A percentile compares a stretch with the other conserved stretches of the same genome.
Evolutionary conservation across 2,329 filamentous ascomycete species (phyloP).

Genomic region (Penicillium sp.): DNA sequence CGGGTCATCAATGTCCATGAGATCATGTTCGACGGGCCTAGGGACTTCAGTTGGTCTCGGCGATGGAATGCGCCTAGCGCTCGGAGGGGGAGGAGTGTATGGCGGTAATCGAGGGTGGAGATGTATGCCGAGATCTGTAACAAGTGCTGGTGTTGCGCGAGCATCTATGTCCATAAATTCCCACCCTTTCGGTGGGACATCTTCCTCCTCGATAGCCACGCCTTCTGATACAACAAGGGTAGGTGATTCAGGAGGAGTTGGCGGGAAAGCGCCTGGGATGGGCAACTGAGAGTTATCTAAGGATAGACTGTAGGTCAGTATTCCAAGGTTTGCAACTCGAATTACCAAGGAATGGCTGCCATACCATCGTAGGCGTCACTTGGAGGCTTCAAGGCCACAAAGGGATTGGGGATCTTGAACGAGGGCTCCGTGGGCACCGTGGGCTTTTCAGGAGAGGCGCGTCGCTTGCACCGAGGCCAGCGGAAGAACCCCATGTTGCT

Average conservation of each 20-base stretch:
- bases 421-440: neutral
- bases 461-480: slow-evolving; percentile 6
- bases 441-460: neutral
- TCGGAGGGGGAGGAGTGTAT: slow-evolving; percentile 2
- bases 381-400: neutral
- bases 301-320: neutral
- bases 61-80: slow-evolving; percentile 1
- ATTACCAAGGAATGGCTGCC: neutral
- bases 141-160: slow-evolving; percentile 8
- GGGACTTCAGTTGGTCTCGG: neutral
- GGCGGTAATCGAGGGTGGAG: slow-evolving; percentile 12
- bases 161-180: slow-evolving; percentile 10
- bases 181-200: slow-evolving; percentile 5
- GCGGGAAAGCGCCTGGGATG: slow-evolving; percentile 20
- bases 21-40: slow-evolving; percentile 5
- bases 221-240: slow-evolving; percentile 5
- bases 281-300: slow-evolving; percentile 1
- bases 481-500: slow-evolving; percentile 5
- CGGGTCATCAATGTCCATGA: slow-evolving; percentile 16
- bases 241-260: slow-evolving; percentile 16
- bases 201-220: slow-evolving; percentile 1
- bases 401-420: neutral
- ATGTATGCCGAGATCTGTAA: slow-evolving; percentile 18
- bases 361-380: neutral
- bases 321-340: neutral